These are phyloP conservation scores for Trichoderma parareesei DNA, from an alignment of 495 filamentous ascomycete genomes.

Conservation along the genomic window DNA sequence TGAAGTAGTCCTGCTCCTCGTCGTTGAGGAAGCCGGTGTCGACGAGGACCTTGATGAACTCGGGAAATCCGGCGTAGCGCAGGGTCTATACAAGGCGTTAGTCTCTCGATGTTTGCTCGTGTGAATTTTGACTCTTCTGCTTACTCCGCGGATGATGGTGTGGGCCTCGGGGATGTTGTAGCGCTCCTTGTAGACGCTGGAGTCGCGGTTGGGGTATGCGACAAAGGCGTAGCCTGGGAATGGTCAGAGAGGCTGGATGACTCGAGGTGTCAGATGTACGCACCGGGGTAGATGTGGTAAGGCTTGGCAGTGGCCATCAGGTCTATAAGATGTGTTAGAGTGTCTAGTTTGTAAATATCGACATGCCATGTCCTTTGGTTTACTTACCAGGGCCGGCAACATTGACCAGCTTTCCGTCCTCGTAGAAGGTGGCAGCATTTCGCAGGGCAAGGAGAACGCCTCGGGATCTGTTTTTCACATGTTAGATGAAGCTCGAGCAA, in stretches of 20 bases:
- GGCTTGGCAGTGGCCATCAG: conserved; percentile 86
- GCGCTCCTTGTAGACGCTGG: conserved; percentile 72
- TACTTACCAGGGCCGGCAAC: conserved; percentile 21
- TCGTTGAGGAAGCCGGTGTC: conserved; percentile 69
- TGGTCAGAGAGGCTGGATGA: too few species aligned
- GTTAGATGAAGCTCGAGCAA: not conserved
- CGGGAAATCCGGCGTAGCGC: conserved; percentile 68
- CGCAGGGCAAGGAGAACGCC: conserved; percentile 81
- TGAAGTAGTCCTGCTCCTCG: conserved; percentile 47
- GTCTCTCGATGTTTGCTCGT: conserved; percentile 15
- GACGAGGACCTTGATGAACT: conserved; percentile 62
- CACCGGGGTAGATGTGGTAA: conserved; percentile 75
- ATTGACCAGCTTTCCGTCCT: conserved; percentile 65
- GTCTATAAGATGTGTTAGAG: conserved; percentile 28
- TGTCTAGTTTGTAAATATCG: not conserved
- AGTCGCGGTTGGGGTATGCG: conserved; percentile 90
- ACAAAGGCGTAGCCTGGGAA: conserved; percentile 65
- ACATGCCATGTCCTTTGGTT: not conserved
- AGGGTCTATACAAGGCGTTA: conserved; percentile 50
- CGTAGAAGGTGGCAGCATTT: conserved; percentile 78
- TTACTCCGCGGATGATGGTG: conserved; percentile 47
- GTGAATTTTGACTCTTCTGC: conserved; percentile 21
- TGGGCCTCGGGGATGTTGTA: conserved; percentile 86
- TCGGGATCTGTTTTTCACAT: conserved; percentile 35
- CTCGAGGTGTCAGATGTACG: too few species aligned